Base-by-base conservation (phyloP, 441 rosid species). In the Manihot esculenta region DNA sequence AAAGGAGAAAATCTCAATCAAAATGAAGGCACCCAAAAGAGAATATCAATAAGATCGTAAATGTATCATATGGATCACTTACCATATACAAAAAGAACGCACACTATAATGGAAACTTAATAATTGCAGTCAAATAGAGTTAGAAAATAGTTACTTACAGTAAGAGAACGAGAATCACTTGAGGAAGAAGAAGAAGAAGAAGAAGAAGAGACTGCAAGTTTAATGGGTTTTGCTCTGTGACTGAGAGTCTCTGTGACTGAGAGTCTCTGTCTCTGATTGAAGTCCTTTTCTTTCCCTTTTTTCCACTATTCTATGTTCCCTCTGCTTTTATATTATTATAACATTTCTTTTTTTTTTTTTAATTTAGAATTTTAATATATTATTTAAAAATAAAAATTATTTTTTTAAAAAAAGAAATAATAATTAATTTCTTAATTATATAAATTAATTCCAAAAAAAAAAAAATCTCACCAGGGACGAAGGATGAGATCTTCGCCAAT, bases 301-400 rank as follows among this genome's bases (percentile, higher is more conserved):
- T 70, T 62, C 53, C 48, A 61, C 63, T 57, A 62, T 50, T 51
- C 48, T 35, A 23, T 42, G 58, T 59, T 64, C 55, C 65, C 60
- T 45, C 56, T 38, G 54, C 62, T 24, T 75, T 65, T 15, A 48
- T 42, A 57, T 17, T 71, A 50, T 27, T 20, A 13, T 27, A 59
- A 33, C 3, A 33, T 3, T 33, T 33, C 38, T 33, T 10, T 68
- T 62, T 12, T 26, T 38, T 8, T 14, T 44, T 69, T 69, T 27
- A 17, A 12, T 53, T 6, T 5, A 2, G 33, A 20, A 2, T 17
- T 23, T 14, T 7, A 3, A 2, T 53, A 7, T 2, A n/a, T 53
- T 54, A 21, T 33, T 33, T n/a, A n/a, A 33, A 33, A 33, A 33
- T 33, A 0, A 15, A 49, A 49, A 49, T 49, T 14, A 7, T n/a